Conservation (phyloP, 345 rosid genomes). For the Microcos paniculata region DNA sequence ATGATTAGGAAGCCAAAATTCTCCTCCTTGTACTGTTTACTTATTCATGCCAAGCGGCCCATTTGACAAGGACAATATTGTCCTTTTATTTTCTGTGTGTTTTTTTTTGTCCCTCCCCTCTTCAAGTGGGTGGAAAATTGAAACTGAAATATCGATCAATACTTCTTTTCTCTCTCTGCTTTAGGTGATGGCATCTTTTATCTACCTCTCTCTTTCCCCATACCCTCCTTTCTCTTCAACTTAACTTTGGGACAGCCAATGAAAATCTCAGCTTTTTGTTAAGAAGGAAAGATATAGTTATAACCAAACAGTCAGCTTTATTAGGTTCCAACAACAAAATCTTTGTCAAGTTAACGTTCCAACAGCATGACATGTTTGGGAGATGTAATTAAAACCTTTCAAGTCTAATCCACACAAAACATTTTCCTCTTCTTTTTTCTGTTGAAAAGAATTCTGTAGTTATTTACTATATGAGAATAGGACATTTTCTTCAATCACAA, state of each 20-base stretch:
- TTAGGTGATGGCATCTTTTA: conserved; percentile 8
- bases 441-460: not conserved
- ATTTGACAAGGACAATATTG: not conserved
- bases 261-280: not conserved
- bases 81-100: not conserved
- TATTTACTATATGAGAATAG: not conserved
- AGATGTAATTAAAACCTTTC: not conserved
- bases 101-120: not conserved
- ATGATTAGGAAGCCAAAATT: not conserved
- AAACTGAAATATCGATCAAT: not conserved
- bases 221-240: not conserved
- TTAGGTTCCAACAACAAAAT: not conserved
- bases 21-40: not conserved
- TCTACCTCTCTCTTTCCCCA: conserved; percentile 1
- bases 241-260: conserved; percentile 11
- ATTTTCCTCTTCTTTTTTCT: not conserved
- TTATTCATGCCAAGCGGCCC: not conserved
- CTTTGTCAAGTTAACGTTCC: not conserved
- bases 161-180: not conserved
- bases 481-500: not conserved
- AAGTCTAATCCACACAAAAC: not conserved
- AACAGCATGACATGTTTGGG: not conserved
- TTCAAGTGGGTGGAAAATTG: not conserved
- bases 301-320: not conserved
- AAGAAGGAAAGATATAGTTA: not conserved